phyloP scores from a whole-genome alignment of 179 eudicot species.

The Nepenthes alata region DNA sequence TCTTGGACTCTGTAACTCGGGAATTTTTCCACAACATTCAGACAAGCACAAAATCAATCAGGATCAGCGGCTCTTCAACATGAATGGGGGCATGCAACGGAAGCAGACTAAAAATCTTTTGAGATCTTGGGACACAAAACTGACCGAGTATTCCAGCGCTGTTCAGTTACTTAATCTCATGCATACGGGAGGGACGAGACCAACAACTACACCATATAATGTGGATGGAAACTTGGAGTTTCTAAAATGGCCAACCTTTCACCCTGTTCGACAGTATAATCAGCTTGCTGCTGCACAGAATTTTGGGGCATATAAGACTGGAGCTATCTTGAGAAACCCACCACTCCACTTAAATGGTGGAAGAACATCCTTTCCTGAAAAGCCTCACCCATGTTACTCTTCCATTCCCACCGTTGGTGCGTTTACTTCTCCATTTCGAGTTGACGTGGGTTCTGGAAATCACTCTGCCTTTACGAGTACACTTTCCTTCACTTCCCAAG shows the following conservation, averaged over 20 bases:
- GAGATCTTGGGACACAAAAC: background rate
- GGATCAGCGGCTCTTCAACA: constrained; percentile 1
- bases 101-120: background rate
- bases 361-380: constrained; percentile 2
- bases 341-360: constrained; percentile 7
- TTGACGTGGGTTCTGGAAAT: constrained; percentile 4
- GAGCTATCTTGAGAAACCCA: constrained; percentile 13
- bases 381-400: constrained; percentile 21
- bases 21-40: background rate
- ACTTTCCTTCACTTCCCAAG: constrained; percentile 21
- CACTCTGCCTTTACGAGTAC: constrained; percentile 10
- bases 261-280: background rate
- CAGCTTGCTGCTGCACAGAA: background rate
- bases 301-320: background rate
- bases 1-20: no score
- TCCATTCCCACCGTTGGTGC: constrained; percentile 2
- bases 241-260: background rate
- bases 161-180: background rate
- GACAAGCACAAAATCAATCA: constrained; percentile 1
- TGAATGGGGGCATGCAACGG: background rate
- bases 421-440: constrained; percentile 3
- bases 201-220: background rate
- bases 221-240: background rate
- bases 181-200: background rate
- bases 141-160: constrained; percentile 4